These are phyloP conservation scores for Phyllosticta paracitricarpa DNA, from an alignment of 2,329 filamentous ascomycete species.

Conservation along the genomic window DNA sequence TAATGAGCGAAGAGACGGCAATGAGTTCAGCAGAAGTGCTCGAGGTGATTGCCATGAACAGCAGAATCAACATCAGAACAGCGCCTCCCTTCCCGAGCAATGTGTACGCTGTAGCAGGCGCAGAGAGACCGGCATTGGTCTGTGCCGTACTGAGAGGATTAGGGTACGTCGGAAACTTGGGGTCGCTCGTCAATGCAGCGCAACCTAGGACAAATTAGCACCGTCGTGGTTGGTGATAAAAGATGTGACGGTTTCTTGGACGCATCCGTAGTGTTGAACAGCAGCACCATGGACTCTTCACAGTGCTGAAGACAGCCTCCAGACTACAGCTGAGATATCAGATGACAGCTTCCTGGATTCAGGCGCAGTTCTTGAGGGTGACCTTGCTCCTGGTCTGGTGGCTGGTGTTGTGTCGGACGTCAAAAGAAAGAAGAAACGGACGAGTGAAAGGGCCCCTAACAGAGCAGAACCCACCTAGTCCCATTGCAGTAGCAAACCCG, in stretches of 20 bases:
- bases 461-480: constrained; percentile 21
- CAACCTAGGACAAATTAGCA: constrained; percentile 39
- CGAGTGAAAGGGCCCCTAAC: constrained; percentile 1
- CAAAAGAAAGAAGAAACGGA: constrained; percentile 19
- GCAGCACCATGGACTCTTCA: too few relatives aligned
- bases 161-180: constrained; percentile 46
- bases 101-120: constrained; percentile 29
- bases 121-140: constrained; percentile 27
- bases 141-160: constrained; percentile 26
- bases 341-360: too few relatives aligned
- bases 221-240: constrained; percentile 18
- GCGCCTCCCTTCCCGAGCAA: constrained; percentile 30
- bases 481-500: constrained; percentile 26
- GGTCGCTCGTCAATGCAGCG: constrained; percentile 37
- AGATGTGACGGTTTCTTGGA: too few relatives aligned
- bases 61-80: constrained; percentile 29
- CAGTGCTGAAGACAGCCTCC: too few relatives aligned
- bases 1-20: constrained; percentile 44
- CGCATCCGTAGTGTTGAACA: too few relatives aligned
- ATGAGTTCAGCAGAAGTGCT: constrained; percentile 45
- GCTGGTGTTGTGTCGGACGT: constrained; percentile 17
- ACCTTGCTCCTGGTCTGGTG: too few relatives aligned
- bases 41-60: constrained; percentile 36
- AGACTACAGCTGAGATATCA: too few relatives aligned
- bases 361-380: too few relatives aligned